Conservation (phyloP, 2,329 filamentous ascomycete genomes). For the Corinectria fuckeliana region DNA sequence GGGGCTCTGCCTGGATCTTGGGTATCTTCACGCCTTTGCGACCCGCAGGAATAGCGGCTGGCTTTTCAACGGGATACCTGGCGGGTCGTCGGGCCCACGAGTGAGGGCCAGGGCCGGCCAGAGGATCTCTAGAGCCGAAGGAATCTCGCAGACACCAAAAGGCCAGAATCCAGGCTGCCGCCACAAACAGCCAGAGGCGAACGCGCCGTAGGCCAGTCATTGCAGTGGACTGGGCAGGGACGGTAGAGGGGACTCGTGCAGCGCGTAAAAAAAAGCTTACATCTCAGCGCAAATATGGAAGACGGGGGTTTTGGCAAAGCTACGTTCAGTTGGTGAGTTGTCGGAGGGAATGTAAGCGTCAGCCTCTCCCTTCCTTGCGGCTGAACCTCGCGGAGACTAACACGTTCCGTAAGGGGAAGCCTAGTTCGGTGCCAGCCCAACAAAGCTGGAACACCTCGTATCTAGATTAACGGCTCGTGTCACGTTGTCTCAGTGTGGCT, state of each 20-base stretch:
- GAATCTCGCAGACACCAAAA: slow-evolving; percentile 36
- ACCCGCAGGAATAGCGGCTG: slow-evolving; percentile 44
- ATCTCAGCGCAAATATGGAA: slow-evolving; percentile 14
- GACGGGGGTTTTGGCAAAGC: slow-evolving; percentile 8
- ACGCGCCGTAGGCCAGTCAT: slow-evolving; percentile 29
- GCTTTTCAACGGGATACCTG: slow-evolving; percentile 34
- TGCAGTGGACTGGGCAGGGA: neutral
- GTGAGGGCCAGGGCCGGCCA: slow-evolving; percentile 31
- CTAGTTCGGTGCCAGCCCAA: neutral
- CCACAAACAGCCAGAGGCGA: slow-evolving; percentile 36
- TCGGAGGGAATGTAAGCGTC: slow-evolving; percentile 8
- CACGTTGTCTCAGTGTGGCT: slow-evolving; percentile 2
- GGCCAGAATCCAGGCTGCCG: slow-evolving; percentile 32
- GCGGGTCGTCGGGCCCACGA: slow-evolving; percentile 32
- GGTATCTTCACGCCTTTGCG: slow-evolving; percentile 32
- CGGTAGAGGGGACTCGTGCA: slow-evolving; percentile 3
- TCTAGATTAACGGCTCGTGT: neutral
- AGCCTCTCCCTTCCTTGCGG: slow-evolving; percentile 8
- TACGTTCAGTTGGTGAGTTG: slow-evolving; percentile 4
- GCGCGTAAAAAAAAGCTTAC: slow-evolving; percentile 10
- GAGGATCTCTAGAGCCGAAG: slow-evolving; percentile 30
- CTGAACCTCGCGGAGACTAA: slow-evolving; percentile 8
- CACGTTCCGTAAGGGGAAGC: slow-evolving; percentile 3
- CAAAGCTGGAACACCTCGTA: neutral
- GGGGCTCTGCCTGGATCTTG: slow-evolving; percentile 41